These are phyloP conservation scores for Tolypocladium album DNA, from an alignment of 2,329 filamentous ascomycete genomes.

Conservation along the genomic window DNA sequence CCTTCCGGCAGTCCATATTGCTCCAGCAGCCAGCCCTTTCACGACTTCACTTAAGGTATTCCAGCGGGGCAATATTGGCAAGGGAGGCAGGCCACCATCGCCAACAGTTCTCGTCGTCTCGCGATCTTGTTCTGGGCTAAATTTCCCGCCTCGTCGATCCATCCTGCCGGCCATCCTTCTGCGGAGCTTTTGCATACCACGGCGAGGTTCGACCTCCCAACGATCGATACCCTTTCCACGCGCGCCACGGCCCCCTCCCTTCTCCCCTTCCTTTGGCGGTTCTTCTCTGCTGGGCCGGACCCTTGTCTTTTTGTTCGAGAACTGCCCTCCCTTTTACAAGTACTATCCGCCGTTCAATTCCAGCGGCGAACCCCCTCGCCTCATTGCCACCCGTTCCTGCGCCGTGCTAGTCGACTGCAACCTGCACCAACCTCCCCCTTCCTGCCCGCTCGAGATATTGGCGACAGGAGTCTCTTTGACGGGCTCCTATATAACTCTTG, in stretches of 20 bases:
- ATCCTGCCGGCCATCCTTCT: background rate
- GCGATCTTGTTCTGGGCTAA: background rate
- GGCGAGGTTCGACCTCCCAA: background rate
- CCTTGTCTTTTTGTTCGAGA: background rate
- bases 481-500: conserved; percentile 5
- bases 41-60: background rate
- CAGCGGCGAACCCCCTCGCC: background rate
- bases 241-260: background rate
- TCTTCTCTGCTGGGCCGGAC: background rate
- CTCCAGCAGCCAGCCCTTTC: background rate
- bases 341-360: background rate
- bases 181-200: background rate
- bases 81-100: background rate
- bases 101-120: background rate
- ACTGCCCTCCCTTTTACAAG: background rate
- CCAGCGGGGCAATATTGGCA: background rate
- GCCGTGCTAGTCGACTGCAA: background rate
- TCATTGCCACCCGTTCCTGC: background rate
- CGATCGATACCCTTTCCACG: background rate
- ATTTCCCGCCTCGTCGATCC: background rate
- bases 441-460: conserved; percentile 3
- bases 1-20: background rate
- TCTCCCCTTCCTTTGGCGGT: background rate
- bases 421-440: conserved; percentile 5
- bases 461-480: background rate